phyloP scores from a whole-genome alignment of 495 filamentous ascomycete genomes.

The Aspergillus affinis region DNA sequence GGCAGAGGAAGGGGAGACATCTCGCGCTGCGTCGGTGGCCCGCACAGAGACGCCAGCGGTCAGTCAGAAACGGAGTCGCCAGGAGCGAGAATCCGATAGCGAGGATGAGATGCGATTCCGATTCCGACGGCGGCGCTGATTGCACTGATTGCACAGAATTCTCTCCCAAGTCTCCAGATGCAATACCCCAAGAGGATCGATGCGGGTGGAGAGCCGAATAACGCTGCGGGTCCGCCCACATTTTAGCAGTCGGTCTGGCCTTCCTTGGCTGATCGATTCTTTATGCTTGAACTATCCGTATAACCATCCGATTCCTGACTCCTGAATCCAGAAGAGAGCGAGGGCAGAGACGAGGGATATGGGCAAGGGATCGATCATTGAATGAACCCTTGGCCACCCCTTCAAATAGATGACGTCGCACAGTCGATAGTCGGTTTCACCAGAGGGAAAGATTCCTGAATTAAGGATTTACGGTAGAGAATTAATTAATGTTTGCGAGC shows the following conservation, averaged over 20 bases:
- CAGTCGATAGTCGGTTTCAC: no score
- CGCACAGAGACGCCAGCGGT: neutral
- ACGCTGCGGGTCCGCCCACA: neutral
- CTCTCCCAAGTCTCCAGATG: neutral
- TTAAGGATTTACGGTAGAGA: no score
- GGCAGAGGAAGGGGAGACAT: neutral
- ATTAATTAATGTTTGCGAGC: no score
- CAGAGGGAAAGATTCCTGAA: no score
- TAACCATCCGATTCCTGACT: no score
- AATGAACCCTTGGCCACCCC: no score
- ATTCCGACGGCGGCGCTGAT: slow-evolving; percentile 52
- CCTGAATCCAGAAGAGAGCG: no score
- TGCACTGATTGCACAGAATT: slow-evolving; percentile 10
- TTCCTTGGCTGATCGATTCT: neutral
- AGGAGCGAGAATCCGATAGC: slow-evolving; percentile 39
- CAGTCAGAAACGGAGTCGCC: slow-evolving; percentile 45
- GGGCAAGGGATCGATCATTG: no score
- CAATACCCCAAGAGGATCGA: neutral
- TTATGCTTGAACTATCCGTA: no score
- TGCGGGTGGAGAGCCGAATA: neutral
- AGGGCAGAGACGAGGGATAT: no score
- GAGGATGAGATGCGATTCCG: slow-evolving; percentile 58
- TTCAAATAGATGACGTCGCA: no score
- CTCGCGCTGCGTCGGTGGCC: neutral
- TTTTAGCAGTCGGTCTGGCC: no score